These are phyloP conservation scores for Bipolaris zeicola DNA, from an alignment of 2,329 filamentous ascomycete genomes.

Conservation along the genomic window DNA sequence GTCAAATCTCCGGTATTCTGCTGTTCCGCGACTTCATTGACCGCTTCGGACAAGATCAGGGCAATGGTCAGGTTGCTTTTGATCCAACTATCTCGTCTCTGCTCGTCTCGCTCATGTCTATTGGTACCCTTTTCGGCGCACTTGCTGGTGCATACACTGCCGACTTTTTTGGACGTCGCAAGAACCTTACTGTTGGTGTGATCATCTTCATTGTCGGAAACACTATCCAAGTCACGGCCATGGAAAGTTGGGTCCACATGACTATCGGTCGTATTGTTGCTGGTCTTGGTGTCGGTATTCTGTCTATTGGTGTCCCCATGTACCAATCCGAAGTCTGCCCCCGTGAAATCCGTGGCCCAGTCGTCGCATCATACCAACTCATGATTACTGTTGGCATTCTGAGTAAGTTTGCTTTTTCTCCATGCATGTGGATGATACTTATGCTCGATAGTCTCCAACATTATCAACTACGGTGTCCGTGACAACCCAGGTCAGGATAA, in stretches of 20 bases:
- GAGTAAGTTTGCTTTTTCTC: neutral
- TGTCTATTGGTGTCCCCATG: conserved; percentile 66
- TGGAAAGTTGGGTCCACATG: conserved; percentile 51
- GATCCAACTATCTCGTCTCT: conserved; percentile 54
- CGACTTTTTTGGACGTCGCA: conserved; percentile 57
- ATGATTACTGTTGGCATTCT: conserved; percentile 54
- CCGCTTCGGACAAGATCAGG: conserved; percentile 60
- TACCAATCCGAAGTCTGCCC: conserved; percentile 70
- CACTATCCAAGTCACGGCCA: conserved; percentile 52
- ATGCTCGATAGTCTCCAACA: conserved; percentile 29
- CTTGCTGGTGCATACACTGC: conserved; percentile 55
- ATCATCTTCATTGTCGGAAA: conserved; percentile 51
- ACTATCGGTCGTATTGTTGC: conserved; percentile 56
- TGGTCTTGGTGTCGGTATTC: conserved; percentile 52
- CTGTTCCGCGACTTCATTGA: conserved; percentile 58
- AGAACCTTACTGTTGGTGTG: conserved; percentile 57
- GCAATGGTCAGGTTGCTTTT: conserved; percentile 48
- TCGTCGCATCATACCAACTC: conserved; percentile 60
- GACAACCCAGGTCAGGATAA: conserved; percentile 47
- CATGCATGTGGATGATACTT: neutral
- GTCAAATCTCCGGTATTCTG: conserved; percentile 48
- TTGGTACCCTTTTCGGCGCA: conserved; percentile 52
- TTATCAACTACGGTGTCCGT: conserved; percentile 50
- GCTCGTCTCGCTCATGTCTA: conserved; percentile 41
- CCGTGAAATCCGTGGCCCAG: conserved; percentile 65